Base-by-base conservation (phyloP, 257 asterid species). In the Sherardia arvensis region DNA sequence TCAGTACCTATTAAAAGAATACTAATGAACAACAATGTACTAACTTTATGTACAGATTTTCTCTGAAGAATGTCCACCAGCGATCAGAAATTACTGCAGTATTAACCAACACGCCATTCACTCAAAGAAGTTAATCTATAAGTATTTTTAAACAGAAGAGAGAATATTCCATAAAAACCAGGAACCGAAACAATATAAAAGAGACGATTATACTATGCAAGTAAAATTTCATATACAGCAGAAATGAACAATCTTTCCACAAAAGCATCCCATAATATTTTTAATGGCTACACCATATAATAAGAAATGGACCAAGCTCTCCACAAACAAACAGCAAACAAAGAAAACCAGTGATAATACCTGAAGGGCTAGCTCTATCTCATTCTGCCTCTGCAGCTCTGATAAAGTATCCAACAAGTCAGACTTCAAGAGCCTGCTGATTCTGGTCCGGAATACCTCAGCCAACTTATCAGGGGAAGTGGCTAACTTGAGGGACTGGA, bases 301-400 rank as follows among this genome's bases (percentile, higher is more conserved):
- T 17, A 53, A 7, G 58, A 23, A 54, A 54, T n/a, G 17, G 12
- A 23, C 59, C 36, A 12, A 56, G 18, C 30, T 20, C 30, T 20
- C 4, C 40, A 57, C 1, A 17, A 57, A 27, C 17, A 18, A 26
- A 26, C 21, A 4, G 5, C 4, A 55, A 55, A 55, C 2, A 0
- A 15, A 1, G 23, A 57, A 6, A 18, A 12, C 62, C 38, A 28
- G 28, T 7, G 14, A 57, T 11, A 12, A 27, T 62, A 81, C 86
- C 84, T 73, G 67, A 66, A 81, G 67, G 65, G 93, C 76, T 67
- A 87, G 75, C 62, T 83, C 80, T 66, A 83, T 45, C 65, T 87
- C 83, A 47, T 87, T 83, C 64, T 87, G 95, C 73, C 94, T 81
- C 80, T 79, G 90, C 73, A 87, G 70, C 69, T 87, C 94, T 36